Percentiles rank a stretch among this genome's conserved stretches.
Evolutionary conservation across 805 yeast genomes (phyloP).

Genomic region (Saccharomycopsis sp.): DNA sequence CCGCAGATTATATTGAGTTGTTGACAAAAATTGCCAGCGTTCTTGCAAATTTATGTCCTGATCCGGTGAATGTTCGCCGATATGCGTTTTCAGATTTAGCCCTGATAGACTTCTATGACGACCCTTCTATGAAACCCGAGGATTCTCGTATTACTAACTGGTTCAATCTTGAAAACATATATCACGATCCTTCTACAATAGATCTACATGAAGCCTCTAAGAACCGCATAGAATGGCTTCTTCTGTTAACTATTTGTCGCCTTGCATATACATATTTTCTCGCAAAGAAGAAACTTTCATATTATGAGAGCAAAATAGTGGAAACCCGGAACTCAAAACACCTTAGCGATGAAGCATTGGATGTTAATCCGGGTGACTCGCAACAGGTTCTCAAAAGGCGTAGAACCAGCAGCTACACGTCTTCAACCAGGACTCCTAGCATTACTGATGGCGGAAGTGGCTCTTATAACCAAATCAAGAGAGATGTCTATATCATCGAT

Average conservation of each 20-base stretch:
- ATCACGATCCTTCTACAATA: background rate
- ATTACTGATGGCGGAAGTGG: background rate
- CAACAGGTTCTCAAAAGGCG: background rate
- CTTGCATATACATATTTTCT: background rate
- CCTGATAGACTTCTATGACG: constrained; percentile 8
- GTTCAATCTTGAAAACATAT: constrained; percentile 13
- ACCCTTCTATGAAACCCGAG: background rate
- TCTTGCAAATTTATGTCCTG: background rate
- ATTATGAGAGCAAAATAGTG: background rate
- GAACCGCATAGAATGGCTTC: constrained; percentile 11
- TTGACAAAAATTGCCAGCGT: background rate
- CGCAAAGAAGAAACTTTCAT: background rate
- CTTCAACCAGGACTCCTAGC: background rate
- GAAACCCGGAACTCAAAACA: background rate
- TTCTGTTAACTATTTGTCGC: background rate
- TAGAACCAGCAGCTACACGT: background rate
- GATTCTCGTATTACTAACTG: constrained; percentile 3
- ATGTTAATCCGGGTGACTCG: background rate
- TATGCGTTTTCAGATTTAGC: background rate
- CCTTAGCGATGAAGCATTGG: background rate
- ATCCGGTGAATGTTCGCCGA: background rate
- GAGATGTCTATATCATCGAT: background rate
- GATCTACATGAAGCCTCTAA: background rate
- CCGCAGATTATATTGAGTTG: background rate
- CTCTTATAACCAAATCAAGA: background rate